Conservation (phyloP, 1,139 yeast species). For the Nakaseomyces glabratus region DNA sequence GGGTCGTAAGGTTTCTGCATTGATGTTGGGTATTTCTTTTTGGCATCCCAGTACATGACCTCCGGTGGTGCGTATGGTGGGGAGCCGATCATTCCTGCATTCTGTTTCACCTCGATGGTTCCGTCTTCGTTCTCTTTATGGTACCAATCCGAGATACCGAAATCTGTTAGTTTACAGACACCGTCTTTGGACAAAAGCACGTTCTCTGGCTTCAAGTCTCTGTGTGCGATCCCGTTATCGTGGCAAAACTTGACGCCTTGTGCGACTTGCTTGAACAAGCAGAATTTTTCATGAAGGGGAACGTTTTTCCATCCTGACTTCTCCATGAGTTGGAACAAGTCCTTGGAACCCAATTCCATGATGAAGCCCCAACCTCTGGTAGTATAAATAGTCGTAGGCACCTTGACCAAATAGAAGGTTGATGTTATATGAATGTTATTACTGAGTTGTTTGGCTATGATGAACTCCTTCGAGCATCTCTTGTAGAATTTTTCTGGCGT, state of each 20-base stretch:
- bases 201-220: constrained; percentile 93
- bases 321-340: constrained; percentile 53
- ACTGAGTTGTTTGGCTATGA: constrained; percentile 47
- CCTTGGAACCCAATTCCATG: constrained; percentile 60
- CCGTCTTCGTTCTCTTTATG: constrained; percentile 48
- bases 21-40: constrained; percentile 21
- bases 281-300: constrained; percentile 44
- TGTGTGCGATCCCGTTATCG: constrained; percentile 70
- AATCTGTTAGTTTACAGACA: constrained; percentile 61
- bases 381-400: constrained; percentile 46
- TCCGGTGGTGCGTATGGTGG: constrained; percentile 79
- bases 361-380: constrained; percentile 73
- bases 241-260: constrained; percentile 65
- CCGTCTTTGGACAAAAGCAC: constrained; percentile 53
- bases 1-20: constrained; percentile 46
- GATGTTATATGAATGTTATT: constrained; percentile 48
- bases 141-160: constrained; percentile 63
- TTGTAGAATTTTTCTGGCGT: constrained; percentile 56
- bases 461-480: constrained; percentile 54
- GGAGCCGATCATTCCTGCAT: constrained; percentile 52
- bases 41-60: constrained; percentile 43
- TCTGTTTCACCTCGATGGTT: constrained; percentile 37
- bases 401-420: constrained; percentile 45
- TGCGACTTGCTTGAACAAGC: constrained; percentile 41
- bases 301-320: constrained; percentile 41